A percentile compares a stretch with the other conserved stretches of the same genome.
These are phyloP conservation scores for Cystobasidium pallidum DNA, from an alignment of 1,284 basidiomycete genomes.

Conservation along the genomic window DNA sequence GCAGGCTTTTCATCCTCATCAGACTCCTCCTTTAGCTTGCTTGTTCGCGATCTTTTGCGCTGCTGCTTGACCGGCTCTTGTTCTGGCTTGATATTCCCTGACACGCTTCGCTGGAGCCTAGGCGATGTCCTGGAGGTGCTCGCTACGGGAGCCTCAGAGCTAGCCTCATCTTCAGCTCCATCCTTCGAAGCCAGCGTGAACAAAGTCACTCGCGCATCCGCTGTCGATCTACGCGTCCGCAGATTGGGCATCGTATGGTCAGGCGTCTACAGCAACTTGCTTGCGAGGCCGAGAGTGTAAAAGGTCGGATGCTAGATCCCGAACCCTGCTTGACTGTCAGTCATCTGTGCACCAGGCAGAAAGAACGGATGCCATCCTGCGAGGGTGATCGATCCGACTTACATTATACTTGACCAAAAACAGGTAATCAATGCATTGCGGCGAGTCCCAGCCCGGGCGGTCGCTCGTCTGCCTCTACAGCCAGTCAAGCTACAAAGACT, in stretches of 20 bases:
- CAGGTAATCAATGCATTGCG: too few relatives aligned
- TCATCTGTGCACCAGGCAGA: too few relatives aligned
- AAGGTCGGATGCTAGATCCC: too few relatives aligned
- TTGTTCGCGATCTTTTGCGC: slow-evolving; percentile 21
- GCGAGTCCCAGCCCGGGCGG: too few relatives aligned
- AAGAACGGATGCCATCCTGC: too few relatives aligned
- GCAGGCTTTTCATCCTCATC: slow-evolving; percentile 21
- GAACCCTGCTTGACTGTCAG: too few relatives aligned
- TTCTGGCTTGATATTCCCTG: slow-evolving; percentile 12
- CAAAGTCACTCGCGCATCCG: slow-evolving; percentile 48
- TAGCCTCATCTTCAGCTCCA: too few relatives aligned
- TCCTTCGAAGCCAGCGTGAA: slow-evolving; percentile 25
- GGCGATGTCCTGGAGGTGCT: neutral
- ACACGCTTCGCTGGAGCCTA: neutral
- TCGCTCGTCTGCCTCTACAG: too few relatives aligned
- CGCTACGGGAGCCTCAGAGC: neutral
- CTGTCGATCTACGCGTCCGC: slow-evolving; percentile 44
- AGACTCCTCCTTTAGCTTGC: slow-evolving; percentile 30
- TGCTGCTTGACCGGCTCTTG: slow-evolving; percentile 12
- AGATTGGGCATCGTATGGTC: slow-evolving; percentile 48
- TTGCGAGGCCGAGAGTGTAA: too few relatives aligned
- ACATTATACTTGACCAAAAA: too few relatives aligned
- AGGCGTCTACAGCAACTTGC: neutral
- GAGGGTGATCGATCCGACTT: too few relatives aligned
- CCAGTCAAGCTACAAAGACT: too few relatives aligned